Evolutionary conservation across 805 yeast genomes (phyloP), one percentile per base, ranked within the genome.

Genomic region (Teunomyces funiuensis): DNA sequence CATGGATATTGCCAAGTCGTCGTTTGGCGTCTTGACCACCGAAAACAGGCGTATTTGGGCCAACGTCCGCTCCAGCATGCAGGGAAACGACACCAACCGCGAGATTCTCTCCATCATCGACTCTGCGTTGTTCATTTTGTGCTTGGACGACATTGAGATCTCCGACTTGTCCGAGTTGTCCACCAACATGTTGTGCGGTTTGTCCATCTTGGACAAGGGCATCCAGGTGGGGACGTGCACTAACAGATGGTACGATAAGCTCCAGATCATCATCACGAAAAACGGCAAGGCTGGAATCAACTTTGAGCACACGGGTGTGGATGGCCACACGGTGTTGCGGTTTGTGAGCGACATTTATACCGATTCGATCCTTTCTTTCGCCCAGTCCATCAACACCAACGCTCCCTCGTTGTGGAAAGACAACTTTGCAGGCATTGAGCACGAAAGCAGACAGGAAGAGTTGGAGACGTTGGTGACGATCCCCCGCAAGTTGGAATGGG

Each of bases 241-340:
- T 25, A 89, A 89, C 63, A 72, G 97, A 60, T 89, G 96, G 97
- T 89, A 88, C 60, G 97, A 89, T 65, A 89, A 89, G 65, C 66
- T 89, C 49, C 97, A 89, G 63, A 74, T 89, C 50, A 89, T 89
- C 40, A 79, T 89, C 41, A 88, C 96, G 4, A 80, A 82, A 59
- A 88, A 89, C 61, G 95, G 95, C 17, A 85, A 86, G 62, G 96
- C 93, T 2, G 97, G 97, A 20, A 82, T 89, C 50, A 89, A 90
- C 61, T 89, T 89, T 58, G 97, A 89, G 57, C 93, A 89, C 57
- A 85, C 97, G 0, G 96, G 96, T 52, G 95, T 89, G 19, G 97
- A 89, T 64, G 97, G 97, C 42, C 97, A 89, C 61, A 89, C 97
- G 0, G 96, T 89, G 4, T 68, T 89, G 50, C 68, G 97, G 49